These are phyloP conservation scores for Paecilomyces sp. DNA, from an alignment of 2,329 filamentous ascomycete genomes.

Conservation along the genomic window DNA sequence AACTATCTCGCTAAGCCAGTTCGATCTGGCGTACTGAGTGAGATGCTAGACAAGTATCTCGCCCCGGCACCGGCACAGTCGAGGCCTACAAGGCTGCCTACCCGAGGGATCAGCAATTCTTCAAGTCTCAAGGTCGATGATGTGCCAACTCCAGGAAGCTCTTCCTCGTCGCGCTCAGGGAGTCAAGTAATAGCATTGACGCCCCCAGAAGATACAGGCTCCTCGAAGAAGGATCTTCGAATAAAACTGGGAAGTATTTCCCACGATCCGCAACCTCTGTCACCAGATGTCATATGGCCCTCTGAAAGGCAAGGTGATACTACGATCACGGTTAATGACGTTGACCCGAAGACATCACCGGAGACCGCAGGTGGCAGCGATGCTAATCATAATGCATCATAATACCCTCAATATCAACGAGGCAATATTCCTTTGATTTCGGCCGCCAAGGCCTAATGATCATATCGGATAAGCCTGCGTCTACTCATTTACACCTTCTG, in stretches of 20 bases:
- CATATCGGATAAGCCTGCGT: background rate
- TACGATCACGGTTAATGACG: background rate
- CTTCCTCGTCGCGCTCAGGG: slow-evolving; percentile 18
- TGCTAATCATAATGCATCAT: background rate
- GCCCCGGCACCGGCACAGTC: slow-evolving; percentile 39
- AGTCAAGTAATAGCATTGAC: slow-evolving; percentile 9
- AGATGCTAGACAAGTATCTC: slow-evolving; percentile 68
- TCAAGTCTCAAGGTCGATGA: slow-evolving; percentile 17
- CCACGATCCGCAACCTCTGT: background rate
- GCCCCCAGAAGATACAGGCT: background rate
- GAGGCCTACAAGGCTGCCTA: slow-evolving; percentile 19
- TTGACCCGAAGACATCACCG: background rate
- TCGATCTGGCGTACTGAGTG: slow-evolving; percentile 76
- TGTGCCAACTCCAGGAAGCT: slow-evolving; percentile 15
- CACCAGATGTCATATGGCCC: background rate
- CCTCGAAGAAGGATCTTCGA: background rate
- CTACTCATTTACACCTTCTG: background rate
- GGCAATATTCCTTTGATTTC: background rate
- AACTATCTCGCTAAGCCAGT: slow-evolving; percentile 95
- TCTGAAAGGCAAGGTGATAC: background rate
- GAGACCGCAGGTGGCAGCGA: background rate
- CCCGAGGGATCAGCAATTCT: slow-evolving; percentile 20
- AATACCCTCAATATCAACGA: background rate
- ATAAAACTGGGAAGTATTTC: background rate
- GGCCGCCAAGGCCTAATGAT: background rate